Evolutionary conservation across 75 land plant species (phyloP).

Genomic region (Chamaecyparis obtusa): DNA sequence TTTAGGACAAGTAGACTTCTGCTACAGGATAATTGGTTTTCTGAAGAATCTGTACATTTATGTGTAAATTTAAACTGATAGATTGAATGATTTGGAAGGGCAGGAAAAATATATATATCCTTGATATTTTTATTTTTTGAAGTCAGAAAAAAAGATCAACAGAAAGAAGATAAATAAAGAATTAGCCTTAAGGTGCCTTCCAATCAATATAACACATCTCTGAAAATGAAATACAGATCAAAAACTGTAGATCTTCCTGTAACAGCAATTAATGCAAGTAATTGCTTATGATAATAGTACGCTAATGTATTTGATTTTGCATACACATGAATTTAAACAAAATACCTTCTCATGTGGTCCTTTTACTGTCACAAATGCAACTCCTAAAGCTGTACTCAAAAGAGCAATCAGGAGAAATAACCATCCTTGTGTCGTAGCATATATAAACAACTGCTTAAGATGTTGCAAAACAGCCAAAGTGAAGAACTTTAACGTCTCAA

Average conservation of each 20-base stretch:
- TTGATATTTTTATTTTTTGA: too few relatives aligned
- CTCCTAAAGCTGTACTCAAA: constrained; percentile 20
- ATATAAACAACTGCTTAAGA: constrained; percentile 29
- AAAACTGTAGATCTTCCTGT: background rate
- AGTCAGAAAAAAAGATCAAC: too few relatives aligned
- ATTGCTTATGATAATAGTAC: background rate
- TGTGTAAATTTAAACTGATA: too few relatives aligned
- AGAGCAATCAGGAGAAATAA: constrained; percentile 30
- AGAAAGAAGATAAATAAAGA: too few relatives aligned
- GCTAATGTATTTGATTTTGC: background rate
- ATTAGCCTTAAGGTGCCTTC: background rate
- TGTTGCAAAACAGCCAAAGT: constrained; percentile 43
- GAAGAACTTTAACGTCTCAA: constrained; percentile 59
- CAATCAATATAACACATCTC: background rate
- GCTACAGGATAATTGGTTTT: too few relatives aligned
- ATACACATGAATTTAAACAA: background rate
- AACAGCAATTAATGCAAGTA: constrained; percentile 3
- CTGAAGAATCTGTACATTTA: too few relatives aligned
- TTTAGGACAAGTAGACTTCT: too few relatives aligned
- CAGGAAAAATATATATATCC: too few relatives aligned
- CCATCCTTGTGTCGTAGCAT: constrained; percentile 49
- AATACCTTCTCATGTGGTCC: constrained; percentile 81
- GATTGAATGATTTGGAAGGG: too few relatives aligned
- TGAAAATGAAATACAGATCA: background rate
- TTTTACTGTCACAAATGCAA: constrained; percentile 35